Conservation (phyloP, 352 stramenopile genomes). For the Globisporangium mamillatum region DNA sequence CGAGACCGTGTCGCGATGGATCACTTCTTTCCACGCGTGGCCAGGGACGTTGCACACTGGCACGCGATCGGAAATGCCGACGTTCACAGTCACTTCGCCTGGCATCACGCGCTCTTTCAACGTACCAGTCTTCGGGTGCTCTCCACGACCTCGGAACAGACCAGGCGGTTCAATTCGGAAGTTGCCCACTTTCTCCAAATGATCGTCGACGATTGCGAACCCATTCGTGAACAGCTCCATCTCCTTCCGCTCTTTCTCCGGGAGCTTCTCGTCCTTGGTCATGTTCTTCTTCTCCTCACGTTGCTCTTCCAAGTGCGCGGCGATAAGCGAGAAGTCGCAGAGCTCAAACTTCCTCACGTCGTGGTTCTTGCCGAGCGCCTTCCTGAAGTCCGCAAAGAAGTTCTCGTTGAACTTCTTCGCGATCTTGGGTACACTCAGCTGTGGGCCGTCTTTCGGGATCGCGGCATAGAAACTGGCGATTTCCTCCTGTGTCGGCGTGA, state of each 20-base stretch:
- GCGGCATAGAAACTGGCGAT: conserved; percentile 94
- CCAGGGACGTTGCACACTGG: conserved; percentile 91
- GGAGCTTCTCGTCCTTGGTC: conserved; percentile 93
- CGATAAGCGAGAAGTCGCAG: conserved; percentile 97
- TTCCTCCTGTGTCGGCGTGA: conserved; percentile 95
- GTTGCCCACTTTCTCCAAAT: conserved; percentile 98
- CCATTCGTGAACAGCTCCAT: conserved; percentile 92
- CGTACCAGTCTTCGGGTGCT: conserved; percentile 99
- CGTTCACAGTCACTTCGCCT: conserved; percentile 97
- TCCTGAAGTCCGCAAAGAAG: conserved; percentile 95
- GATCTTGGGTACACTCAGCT: conserved; percentile 96
- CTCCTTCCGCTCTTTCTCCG: conserved; percentile 90
- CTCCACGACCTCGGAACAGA: conserved; percentile 97
- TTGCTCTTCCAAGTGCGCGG: conserved; percentile 89
- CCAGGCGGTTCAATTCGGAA: conserved; percentile 97
- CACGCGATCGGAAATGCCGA: conserved; percentile 90
- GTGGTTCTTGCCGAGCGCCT: conserved; percentile 91
- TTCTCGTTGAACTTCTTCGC: conserved; percentile 99
- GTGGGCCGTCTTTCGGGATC: conserved; percentile 96
- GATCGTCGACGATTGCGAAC: conserved; percentile 96
- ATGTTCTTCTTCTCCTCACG: conserved; percentile 94
- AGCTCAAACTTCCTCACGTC: conserved; percentile 95
- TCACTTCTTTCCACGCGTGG: conserved; percentile 96
- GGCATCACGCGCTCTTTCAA: conserved; percentile 96
- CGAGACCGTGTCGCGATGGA: conserved; percentile 91